A percentile compares a stretch with the other conserved stretches of the same genome.
These are phyloP conservation scores for Cryomyces minteri DNA, from an alignment of 495 filamentous ascomycete genomes.

Conservation along the genomic window DNA sequence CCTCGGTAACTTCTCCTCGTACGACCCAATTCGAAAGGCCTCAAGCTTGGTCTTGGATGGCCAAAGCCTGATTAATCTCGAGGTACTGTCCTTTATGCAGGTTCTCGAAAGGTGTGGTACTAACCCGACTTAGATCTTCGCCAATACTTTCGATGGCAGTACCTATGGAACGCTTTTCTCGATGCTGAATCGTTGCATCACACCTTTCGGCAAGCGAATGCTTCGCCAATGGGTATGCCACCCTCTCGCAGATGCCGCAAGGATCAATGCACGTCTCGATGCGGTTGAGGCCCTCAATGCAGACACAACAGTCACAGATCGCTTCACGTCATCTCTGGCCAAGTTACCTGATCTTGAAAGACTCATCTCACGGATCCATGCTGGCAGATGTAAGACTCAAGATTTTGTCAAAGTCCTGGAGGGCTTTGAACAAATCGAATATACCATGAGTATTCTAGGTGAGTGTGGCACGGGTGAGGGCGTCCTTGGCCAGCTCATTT, in stretches of 20 bases:
- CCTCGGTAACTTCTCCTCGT: constrained; percentile 79
- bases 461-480: constrained; percentile 54
- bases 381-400: constrained; percentile 65
- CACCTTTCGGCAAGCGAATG: constrained; percentile 91
- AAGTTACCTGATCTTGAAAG: constrained; percentile 92
- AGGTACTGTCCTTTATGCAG: constrained; percentile 19
- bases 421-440: constrained; percentile 93
- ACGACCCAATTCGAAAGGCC: constrained; percentile 86
- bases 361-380: constrained; percentile 87
- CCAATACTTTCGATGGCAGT: constrained; percentile 81
- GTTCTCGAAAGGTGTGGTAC: neutral
- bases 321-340: constrained; percentile 66
- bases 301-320: constrained; percentile 55
- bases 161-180: constrained; percentile 73
- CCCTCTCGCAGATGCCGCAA: constrained; percentile 64
- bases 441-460: constrained; percentile 62
- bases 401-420: constrained; percentile 92
- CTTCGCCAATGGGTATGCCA: constrained; percentile 98
- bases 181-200: constrained; percentile 84
- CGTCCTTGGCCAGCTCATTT: constrained; percentile 66
- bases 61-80: constrained; percentile 92
- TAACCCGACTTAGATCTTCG: constrained; percentile 39
- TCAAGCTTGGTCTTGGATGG: constrained; percentile 88
- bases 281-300: constrained; percentile 87
- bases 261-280: constrained; percentile 89